A percentile compares a stretch with the other conserved stretches of the same genome.
These are phyloP conservation scores for Fusarium nelsonii DNA, from an alignment of 2,329 filamentous ascomycete genomes.

Conservation along the genomic window DNA sequence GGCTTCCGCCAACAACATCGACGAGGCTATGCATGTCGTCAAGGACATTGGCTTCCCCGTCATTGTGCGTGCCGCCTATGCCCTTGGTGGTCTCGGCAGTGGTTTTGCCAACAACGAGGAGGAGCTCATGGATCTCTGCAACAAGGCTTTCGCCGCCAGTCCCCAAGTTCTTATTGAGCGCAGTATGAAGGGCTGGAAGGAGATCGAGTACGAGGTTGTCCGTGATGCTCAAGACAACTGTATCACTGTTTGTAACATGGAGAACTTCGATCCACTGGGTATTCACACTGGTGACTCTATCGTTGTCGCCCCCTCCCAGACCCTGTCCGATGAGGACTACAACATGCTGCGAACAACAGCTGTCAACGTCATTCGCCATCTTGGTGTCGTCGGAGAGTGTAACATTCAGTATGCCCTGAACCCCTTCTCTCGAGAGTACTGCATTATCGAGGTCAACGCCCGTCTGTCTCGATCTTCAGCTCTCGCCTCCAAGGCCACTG, in stretches of 20 bases:
- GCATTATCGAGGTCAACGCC: constrained; percentile 99
- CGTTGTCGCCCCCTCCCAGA: constrained; percentile 96
- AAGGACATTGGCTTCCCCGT: constrained; percentile 95
- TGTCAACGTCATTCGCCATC: constrained; percentile 95
- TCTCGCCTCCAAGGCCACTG: constrained; percentile 95
- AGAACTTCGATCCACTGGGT: constrained; percentile 98
- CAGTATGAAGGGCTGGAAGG: constrained; percentile 99
- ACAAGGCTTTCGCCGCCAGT: constrained; percentile 93
- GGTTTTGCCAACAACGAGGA: constrained; percentile 92
- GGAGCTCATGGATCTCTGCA: constrained; percentile 87
- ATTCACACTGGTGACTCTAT: constrained; percentile 99
- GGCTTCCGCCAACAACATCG: constrained; percentile 87
- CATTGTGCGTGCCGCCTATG: constrained; percentile 96
- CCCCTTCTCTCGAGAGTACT: constrained; percentile 94
- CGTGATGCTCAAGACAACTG: constrained; percentile 97
- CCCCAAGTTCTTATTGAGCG: constrained; percentile 96
- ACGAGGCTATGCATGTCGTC: constrained; percentile 90
- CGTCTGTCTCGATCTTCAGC: constrained; percentile 95
- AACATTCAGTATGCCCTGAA: constrained; percentile 99
- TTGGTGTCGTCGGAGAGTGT: constrained; percentile 97
- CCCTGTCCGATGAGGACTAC: constrained; percentile 96
- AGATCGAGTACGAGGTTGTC: constrained; percentile 99
- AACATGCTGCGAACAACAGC: constrained; percentile 98
- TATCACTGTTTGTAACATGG: constrained; percentile 99
- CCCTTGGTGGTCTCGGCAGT: constrained; percentile 92